phyloP scores from a whole-genome alignment of 2,329 filamentous ascomycete species.

The Sclerotinia borealis region DNA sequence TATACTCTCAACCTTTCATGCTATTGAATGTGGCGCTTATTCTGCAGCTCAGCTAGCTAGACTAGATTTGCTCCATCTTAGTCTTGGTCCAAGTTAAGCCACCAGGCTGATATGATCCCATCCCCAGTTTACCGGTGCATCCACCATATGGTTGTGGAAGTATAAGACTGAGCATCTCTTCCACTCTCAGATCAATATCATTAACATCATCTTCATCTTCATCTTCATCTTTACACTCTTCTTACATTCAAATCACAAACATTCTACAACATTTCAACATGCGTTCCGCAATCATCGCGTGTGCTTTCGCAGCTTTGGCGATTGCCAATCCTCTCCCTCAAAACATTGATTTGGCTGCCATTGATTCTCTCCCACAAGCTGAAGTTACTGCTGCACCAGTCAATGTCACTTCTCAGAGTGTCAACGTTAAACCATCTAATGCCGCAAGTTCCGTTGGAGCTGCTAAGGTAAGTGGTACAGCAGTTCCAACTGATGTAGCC shows the following conservation, averaged over 20 bases:
- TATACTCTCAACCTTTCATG: background rate
- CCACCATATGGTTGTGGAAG: background rate
- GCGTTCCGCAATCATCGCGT: constrained; percentile 19
- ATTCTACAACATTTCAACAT: constrained; percentile 9
- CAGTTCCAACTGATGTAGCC: background rate
- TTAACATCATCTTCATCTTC: background rate
- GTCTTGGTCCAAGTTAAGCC: background rate
- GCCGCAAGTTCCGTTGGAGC: background rate
- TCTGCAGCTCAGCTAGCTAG: background rate
- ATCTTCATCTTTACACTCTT: background rate
- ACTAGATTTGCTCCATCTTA: background rate
- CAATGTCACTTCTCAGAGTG: constrained; percentile 3
- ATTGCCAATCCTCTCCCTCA: constrained; percentile 30
- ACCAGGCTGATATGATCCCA: background rate
- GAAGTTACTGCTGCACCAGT: constrained; percentile 29
- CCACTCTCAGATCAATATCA: background rate
- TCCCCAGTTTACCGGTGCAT: background rate
- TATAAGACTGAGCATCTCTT: background rate
- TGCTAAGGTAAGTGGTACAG: background rate
- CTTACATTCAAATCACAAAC: background rate
- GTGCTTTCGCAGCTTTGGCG: constrained; percentile 21
- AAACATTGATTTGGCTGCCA: constrained; percentile 33
- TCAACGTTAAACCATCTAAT: background rate
- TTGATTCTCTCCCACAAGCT: constrained; percentile 32
- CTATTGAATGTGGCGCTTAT: constrained; percentile 3